phyloP scores from a whole-genome alignment of 73 alveolate genomes.

The Durusdinium trenchii region DNA sequence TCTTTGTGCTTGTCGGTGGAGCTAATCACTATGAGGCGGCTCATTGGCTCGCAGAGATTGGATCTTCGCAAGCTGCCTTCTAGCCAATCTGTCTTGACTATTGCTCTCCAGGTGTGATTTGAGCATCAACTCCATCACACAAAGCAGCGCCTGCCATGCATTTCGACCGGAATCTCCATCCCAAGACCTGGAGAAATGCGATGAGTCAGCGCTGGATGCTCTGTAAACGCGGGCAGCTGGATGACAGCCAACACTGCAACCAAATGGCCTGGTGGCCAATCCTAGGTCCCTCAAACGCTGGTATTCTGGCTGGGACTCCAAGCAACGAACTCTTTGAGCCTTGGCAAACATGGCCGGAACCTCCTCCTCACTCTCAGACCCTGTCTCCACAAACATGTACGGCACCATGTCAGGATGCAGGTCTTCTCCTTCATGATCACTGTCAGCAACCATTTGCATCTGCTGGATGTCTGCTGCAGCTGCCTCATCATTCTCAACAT shows the following conservation, averaged over 20 bases:
- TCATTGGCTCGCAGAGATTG: neutral
- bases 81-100: neutral
- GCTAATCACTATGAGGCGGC: neutral
- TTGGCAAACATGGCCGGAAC: neutral
- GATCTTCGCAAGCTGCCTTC: neutral
- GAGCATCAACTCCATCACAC: slow-evolving; percentile 20
- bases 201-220: neutral
- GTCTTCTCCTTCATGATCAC: neutral
- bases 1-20: too few species aligned
- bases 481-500: too few species aligned
- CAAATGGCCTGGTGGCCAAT: neutral
- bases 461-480: too few species aligned
- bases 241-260: neutral
- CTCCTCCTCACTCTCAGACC: neutral
- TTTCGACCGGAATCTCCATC: neutral
- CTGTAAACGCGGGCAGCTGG: neutral
- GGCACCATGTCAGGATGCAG: slow-evolving; percentile 27
- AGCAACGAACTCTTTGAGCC: neutral
- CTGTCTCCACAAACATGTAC: slow-evolving; percentile 12
- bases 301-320: slow-evolving; percentile 31
- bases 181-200: neutral
- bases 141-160: slow-evolving; percentile 27
- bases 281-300: neutral
- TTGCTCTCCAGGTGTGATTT: neutral
- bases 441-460: too few species aligned